Percentiles rank a stretch among this genome's conserved stretches.
Conservation (phyloP, 2,329 filamentous ascomycete species). For the Lasiodiplodia citricola region DNA sequence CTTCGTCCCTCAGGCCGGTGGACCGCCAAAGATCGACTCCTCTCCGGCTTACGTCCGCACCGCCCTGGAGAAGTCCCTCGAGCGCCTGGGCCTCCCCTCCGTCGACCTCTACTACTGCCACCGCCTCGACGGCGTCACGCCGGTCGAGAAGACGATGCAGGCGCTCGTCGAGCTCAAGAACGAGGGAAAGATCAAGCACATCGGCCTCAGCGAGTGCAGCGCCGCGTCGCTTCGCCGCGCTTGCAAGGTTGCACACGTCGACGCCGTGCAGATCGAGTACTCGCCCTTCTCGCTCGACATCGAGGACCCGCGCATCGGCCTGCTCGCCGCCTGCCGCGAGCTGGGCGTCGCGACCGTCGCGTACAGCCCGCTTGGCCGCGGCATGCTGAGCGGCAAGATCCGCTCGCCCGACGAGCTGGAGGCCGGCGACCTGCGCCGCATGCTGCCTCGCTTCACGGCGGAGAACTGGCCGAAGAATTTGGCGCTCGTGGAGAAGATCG, state of each 20-base stretch:
- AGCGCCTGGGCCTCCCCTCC: slow-evolving; percentile 45
- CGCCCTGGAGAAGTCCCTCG: slow-evolving; percentile 47
- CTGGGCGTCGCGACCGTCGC: slow-evolving; percentile 50
- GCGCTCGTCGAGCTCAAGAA: slow-evolving; percentile 50
- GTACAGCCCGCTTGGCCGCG: slow-evolving; percentile 46
- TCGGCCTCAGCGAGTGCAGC: slow-evolving; percentile 55
- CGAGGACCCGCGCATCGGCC: slow-evolving; percentile 28
- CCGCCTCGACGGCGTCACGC: slow-evolving; percentile 50
- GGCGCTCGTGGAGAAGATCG: slow-evolving; percentile 40
- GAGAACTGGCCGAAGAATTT: slow-evolving; percentile 48
- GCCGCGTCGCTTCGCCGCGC: slow-evolving; percentile 56
- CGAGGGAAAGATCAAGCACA: slow-evolving; percentile 55
- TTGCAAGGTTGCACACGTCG: slow-evolving; percentile 52
- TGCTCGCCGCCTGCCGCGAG: slow-evolving; percentile 50
- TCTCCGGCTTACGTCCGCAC: slow-evolving; percentile 48
- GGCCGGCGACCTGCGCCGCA: slow-evolving; percentile 40
- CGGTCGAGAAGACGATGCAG: slow-evolving; percentile 55
- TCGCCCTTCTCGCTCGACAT: slow-evolving; percentile 54
- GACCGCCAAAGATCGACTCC: slow-evolving; percentile 42
- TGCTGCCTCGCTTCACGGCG: slow-evolving; percentile 48
- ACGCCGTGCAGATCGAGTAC: slow-evolving; percentile 59
- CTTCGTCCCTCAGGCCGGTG: slow-evolving; percentile 36
- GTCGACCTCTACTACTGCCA: slow-evolving; percentile 54
- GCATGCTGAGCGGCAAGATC: slow-evolving; percentile 30
- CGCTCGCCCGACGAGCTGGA: slow-evolving; percentile 52